A percentile compares a stretch with the other conserved stretches of the same genome.
Conservation (phyloP, 176 grass and related monocot genomes). For the Guadua angustifolia region DNA sequence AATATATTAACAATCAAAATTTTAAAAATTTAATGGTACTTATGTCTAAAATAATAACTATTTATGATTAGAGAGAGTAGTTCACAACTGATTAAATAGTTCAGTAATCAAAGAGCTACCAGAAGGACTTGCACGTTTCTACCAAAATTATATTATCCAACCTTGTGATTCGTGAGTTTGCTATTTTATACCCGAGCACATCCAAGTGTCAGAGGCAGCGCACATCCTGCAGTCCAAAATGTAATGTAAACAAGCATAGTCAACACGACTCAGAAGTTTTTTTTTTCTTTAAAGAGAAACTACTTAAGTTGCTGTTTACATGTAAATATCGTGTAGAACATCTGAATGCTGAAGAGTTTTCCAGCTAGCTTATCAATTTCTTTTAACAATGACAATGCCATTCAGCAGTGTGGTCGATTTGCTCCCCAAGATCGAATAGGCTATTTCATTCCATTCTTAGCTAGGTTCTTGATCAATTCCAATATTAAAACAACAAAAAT, state of each 20-base stretch:
- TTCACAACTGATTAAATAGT: neutral
- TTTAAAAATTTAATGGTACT: too few species aligned
- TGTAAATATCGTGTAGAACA: constrained; percentile 19
- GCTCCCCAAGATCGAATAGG: neutral
- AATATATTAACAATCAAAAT: too few species aligned
- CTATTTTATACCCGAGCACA: constrained; percentile 30
- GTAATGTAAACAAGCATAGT: neutral
- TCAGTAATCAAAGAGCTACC: constrained; percentile 21
- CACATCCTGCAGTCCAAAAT: neutral
- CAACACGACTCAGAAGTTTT: neutral
- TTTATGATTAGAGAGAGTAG: neutral
- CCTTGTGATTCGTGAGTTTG: constrained; percentile 35
- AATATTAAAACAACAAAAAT: neutral
- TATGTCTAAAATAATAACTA: too few species aligned
- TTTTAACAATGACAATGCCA: neutral
- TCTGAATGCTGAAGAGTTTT: neutral
- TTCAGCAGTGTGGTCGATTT: neutral
- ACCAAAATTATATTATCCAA: constrained; percentile 27
- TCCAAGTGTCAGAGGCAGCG: constrained; percentile 40
- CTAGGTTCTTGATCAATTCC: neutral
- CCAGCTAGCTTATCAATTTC: neutral
- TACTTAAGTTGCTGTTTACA: constrained; percentile 19
- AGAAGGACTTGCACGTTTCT: constrained; percentile 32
- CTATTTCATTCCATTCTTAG: neutral
- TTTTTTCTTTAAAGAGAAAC: neutral